These are phyloP conservation scores for Millerago galiae DNA, from an alignment of 805 yeast species.

Conservation along the genomic window DNA sequence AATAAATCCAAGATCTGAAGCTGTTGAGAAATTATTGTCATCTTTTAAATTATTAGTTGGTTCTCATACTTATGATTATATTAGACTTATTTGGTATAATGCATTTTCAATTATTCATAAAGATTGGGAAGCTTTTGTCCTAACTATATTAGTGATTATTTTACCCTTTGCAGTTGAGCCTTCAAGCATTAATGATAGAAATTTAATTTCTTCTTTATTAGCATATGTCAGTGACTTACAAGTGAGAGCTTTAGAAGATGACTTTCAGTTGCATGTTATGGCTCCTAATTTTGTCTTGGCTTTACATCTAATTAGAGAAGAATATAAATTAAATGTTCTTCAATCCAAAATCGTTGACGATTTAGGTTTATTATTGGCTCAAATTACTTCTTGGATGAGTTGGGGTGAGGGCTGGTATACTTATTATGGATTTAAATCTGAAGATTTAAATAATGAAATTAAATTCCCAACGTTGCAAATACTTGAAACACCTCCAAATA, in stretches of 20 bases:
- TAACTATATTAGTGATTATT: constrained; percentile 42
- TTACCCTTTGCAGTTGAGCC: constrained; percentile 37
- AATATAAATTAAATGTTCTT: constrained; percentile 51
- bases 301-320: constrained; percentile 75
- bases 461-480: constrained; percentile 30
- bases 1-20: constrained; percentile 38
- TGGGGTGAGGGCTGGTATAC: constrained; percentile 65
- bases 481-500: constrained; percentile 52
- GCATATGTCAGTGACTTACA: constrained; percentile 12
- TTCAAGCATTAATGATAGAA: constrained; percentile 11
- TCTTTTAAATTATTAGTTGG: constrained; percentile 50
- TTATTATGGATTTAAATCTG: constrained; percentile 40
- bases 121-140: constrained; percentile 58
- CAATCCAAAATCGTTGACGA: constrained; percentile 28
- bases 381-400: constrained; percentile 59
- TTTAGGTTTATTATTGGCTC: constrained; percentile 52
- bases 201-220: constrained; percentile 10
- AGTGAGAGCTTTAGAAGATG: constrained; percentile 21
- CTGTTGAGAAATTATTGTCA: constrained; percentile 40
- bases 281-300: constrained; percentile 60
- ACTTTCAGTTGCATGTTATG: constrained; percentile 39
- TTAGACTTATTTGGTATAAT: constrained; percentile 61
- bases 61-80: constrained; percentile 46
- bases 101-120: constrained; percentile 38
- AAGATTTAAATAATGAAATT: constrained; percentile 31